Percentiles rank a stretch among this genome's conserved stretches.
Evolutionary conservation across 2,329 filamentous ascomycete genomes (phyloP).

Genomic region (Botrytis fabae): DNA sequence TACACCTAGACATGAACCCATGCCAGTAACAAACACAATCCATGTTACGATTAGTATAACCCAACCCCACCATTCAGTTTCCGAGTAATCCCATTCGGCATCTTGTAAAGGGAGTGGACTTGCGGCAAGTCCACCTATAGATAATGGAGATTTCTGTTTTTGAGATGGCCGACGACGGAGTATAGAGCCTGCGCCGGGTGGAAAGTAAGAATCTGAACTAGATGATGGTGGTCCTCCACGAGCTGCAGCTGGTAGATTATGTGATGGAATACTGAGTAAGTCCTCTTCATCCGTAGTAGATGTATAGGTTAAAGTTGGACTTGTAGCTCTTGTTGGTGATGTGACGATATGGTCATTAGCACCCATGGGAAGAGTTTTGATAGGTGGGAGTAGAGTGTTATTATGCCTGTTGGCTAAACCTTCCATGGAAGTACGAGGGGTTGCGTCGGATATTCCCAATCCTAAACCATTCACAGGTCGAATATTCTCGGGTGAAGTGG

Average conservation of each 20-base stretch:
- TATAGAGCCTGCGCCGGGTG: conserved; percentile 43
- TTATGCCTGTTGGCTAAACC: conserved; percentile 45
- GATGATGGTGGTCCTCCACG: conserved; percentile 49
- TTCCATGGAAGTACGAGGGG: conserved; percentile 50
- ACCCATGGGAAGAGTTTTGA: conserved; percentile 40
- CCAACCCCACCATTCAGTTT: conserved; percentile 99
- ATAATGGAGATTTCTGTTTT: conserved; percentile 58
- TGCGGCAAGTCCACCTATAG: conserved; percentile 53
- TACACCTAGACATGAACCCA: conserved; percentile 91
- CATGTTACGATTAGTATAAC: conserved; percentile 87
- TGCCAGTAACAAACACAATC: conserved; percentile 93
- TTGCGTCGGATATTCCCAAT: conserved; percentile 50
- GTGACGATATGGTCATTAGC: conserved; percentile 34
- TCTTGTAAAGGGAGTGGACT: conserved; percentile 50
- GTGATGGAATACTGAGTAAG: conserved; percentile 60
- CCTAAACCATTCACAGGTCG: conserved; percentile 42
- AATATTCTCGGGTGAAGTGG: conserved; percentile 36
- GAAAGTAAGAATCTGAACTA: conserved; percentile 65
- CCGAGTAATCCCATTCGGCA: conserved; percentile 80
- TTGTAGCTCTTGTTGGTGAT: conserved; percentile 46
- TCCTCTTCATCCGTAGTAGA: conserved; percentile 87
- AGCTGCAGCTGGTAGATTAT: conserved; percentile 47
- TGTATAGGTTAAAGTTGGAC: conserved; percentile 60
- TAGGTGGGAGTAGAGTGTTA: conserved; percentile 34
- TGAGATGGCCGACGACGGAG: conserved; percentile 38